These are phyloP conservation scores for Penicillium sp. DNA, from an alignment of 2,329 filamentous ascomycete species.

Conservation along the genomic window DNA sequence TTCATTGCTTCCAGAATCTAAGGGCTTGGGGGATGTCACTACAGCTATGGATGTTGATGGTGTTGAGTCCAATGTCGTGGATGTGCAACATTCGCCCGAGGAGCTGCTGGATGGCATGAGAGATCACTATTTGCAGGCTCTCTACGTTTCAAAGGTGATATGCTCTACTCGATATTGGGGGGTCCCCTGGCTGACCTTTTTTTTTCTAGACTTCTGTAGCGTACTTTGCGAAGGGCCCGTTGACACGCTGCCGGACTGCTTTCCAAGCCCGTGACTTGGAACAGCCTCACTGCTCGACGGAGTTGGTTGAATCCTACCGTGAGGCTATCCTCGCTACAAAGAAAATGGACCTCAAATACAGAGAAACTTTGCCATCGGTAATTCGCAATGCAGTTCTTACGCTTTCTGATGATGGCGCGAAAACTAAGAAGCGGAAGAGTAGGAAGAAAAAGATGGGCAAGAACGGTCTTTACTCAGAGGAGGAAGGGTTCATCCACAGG, in stretches of 20 bases:
- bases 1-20: conserved; percentile 16
- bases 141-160: conserved; percentile 45
- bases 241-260: conserved; percentile 46
- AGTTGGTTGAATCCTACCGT: conserved; percentile 41
- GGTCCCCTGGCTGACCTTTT: conserved; percentile 14
- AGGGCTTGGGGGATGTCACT: conserved; percentile 6
- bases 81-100: conserved; percentile 31
- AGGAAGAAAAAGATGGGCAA: conserved; percentile 47
- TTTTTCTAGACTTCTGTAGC: conserved; percentile 45
- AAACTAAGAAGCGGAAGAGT: conserved; percentile 32
- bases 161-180: background rate
- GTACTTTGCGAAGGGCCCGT: conserved; percentile 52
- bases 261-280: conserved; percentile 32
- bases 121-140: conserved; percentile 43
- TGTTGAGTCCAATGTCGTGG: conserved; percentile 7
- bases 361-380: conserved; percentile 42
- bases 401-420: conserved; percentile 37
- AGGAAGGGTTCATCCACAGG: conserved; percentile 42
- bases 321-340: conserved; percentile 45
- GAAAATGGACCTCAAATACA: conserved; percentile 50
- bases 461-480: conserved; percentile 48
- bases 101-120: conserved; percentile 38
- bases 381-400: conserved; percentile 39
- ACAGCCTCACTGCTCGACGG: conserved; percentile 21
- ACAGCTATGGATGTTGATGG: conserved; percentile 15